phyloP scores from a whole-genome alignment of 305 asterid species.

The Fraxinus albicans region DNA sequence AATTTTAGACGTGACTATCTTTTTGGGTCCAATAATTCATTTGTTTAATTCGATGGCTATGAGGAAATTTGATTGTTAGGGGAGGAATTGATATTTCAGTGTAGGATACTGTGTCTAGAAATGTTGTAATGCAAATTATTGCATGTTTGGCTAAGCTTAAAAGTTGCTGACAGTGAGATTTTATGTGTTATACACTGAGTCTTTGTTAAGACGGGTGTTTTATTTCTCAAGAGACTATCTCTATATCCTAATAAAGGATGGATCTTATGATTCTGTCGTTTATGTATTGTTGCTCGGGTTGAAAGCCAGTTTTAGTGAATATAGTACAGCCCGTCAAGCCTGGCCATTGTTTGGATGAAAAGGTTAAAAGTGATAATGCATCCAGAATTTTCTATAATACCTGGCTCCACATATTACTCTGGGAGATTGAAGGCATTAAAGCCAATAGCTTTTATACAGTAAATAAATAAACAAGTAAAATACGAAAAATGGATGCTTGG shows the following conservation, averaged over 20 bases:
- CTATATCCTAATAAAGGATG: neutral
- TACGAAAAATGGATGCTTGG: neutral
- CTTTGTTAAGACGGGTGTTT: conserved; percentile 14
- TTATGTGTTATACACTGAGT: neutral
- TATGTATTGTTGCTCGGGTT: neutral
- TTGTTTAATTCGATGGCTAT: neutral
- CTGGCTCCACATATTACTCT: neutral
- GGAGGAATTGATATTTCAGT: neutral
- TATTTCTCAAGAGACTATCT: neutral
- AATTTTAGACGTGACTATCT: neutral
- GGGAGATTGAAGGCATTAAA: neutral
- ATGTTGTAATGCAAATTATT: neutral
- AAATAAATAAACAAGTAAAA: neutral
- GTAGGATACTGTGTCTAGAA: conserved; percentile 8
- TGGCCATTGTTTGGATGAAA: neutral
- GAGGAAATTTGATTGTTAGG: neutral
- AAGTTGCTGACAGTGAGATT: conserved; percentile 2
- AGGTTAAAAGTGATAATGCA: neutral
- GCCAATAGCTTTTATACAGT: neutral
- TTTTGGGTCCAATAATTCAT: neutral
- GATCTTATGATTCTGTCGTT: neutral
- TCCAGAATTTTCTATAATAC: neutral
- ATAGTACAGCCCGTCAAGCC: neutral
- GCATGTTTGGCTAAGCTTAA: neutral
- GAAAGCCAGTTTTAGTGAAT: neutral